Percentiles rank a stretch among this genome's conserved stretches.
phyloP scores from a whole-genome alignment of 768 basidiomycete species.

The Pulveroboletus sp. region DNA sequence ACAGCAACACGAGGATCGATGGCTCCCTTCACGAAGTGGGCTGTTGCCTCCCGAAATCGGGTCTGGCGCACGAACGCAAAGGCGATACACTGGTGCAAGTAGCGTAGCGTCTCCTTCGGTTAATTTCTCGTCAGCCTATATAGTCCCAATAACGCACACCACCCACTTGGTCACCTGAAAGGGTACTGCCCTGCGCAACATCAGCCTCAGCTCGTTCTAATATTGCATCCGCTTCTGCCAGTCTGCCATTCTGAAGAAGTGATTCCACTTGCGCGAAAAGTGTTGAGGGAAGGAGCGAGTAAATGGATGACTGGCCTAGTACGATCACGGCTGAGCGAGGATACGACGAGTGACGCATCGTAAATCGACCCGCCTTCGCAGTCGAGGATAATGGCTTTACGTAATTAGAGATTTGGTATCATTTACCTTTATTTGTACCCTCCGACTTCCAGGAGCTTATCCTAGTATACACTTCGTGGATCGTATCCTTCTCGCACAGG shows the following conservation, averaged over 20 bases:
- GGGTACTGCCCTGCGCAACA: conserved; percentile 8
- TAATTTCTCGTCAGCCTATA: conserved; percentile 6
- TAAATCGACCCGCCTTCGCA: not conserved
- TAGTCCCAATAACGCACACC: not conserved
- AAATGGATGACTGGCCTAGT: conserved; percentile 53
- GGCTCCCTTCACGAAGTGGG: conserved; percentile 70
- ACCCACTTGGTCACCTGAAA: conserved; percentile 10
- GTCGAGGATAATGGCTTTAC: conserved; percentile 8
- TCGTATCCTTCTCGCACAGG: no score
- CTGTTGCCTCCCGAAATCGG: conserved; percentile 77
- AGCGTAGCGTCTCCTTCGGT: conserved; percentile 64
- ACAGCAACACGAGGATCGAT: conserved; percentile 82
- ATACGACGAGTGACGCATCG: conserved; percentile 38
- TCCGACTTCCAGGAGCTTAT: no score
- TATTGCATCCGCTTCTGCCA: conserved; percentile 60
- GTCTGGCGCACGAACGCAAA: conserved; percentile 76
- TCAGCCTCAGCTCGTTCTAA: conserved; percentile 51
- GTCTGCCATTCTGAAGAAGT: conserved; percentile 56
- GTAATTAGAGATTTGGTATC: not conserved
- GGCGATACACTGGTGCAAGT: conserved; percentile 78
- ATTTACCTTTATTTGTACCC: not conserved
- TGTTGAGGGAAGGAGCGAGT: conserved; percentile 66
- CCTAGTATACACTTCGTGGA: no score
- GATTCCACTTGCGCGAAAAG: conserved; percentile 69
- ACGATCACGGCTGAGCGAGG: conserved; percentile 67